A percentile compares a stretch with the other conserved stretches of the same genome.
Evolutionary conservation across 1,284 basidiomycete species (phyloP).

Genomic region (Leccinum holopus): DNA sequence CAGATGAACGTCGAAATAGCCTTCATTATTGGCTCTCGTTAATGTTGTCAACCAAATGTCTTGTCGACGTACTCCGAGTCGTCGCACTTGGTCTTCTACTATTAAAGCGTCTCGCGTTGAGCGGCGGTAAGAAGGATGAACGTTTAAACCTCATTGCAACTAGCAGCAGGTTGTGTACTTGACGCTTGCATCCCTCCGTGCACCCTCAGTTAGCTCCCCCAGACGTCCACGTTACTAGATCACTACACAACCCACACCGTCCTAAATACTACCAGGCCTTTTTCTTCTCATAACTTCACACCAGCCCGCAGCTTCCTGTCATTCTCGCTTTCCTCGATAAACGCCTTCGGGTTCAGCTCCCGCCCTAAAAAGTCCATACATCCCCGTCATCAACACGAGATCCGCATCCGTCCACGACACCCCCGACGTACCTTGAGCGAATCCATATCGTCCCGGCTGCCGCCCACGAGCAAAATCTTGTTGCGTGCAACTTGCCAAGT

Average conservation of each 20-base stretch:
- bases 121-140: too few relatives aligned
- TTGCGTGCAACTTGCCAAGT: constrained; percentile 52
- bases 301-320: neutral
- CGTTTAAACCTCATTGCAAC: too few relatives aligned
- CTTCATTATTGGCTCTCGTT: neutral
- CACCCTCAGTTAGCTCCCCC: too few relatives aligned
- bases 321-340: neutral
- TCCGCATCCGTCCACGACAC: fast-evolving
- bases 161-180: too few relatives aligned
- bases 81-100: too few relatives aligned
- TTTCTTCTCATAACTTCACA: neutral
- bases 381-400: too few relatives aligned
- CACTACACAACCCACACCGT: too few relatives aligned
- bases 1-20: neutral
- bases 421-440: constrained; percentile 46
- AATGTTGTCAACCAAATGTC: neutral
- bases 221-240: too few relatives aligned
- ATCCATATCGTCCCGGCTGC: constrained; percentile 56
- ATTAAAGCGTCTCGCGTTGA: too few relatives aligned
- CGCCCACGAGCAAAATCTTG: constrained; percentile 51
- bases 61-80: neutral
- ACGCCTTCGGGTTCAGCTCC: neutral
- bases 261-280: too few relatives aligned
- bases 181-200: too few relatives aligned
- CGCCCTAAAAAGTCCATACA: constrained; percentile 52